Conservation (phyloP, 139 green algal genomes). For the Chlamydomonas applanata region DNA sequence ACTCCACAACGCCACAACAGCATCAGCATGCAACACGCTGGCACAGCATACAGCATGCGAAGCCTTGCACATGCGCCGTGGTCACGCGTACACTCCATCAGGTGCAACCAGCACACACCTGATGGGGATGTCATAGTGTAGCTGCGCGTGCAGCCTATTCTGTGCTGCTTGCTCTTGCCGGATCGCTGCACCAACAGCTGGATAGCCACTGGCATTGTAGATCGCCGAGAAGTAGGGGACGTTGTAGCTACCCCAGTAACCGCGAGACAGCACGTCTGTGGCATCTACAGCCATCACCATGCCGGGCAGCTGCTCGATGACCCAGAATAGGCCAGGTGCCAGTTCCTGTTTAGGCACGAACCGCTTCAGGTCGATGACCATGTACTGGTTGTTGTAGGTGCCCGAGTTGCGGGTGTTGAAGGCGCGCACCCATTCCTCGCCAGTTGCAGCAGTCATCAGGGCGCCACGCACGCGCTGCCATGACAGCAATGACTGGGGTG, state of each 20-base stretch:
- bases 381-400: conserved; percentile 82
- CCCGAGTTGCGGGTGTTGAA: conserved; percentile 59
- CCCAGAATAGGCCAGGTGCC: conserved; percentile 56
- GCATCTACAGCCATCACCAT: conserved; percentile 39
- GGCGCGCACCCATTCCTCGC: conserved; percentile 45
- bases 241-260: conserved; percentile 72
- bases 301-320: conserved; percentile 70
- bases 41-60: too few relatives aligned
- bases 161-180: background rate
- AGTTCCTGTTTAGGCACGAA: conserved; percentile 55
- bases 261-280: conserved; percentile 42
- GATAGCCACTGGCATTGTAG: conserved; percentile 43
- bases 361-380: conserved; percentile 44
- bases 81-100: too few relatives aligned
- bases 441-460: conserved; percentile 58
- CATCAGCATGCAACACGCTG: too few relatives aligned
- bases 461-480: conserved; percentile 77
- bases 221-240: conserved; percentile 63
- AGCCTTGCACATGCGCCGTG: too few relatives aligned
- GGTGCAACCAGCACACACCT: too few relatives aligned
- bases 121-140: too few relatives aligned
- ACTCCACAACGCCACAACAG: too few relatives aligned
- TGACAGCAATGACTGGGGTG: conserved; percentile 44
- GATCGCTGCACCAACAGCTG: conserved; percentile 27
- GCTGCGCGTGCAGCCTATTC: too few relatives aligned